These are phyloP conservation scores for Urochloa ruziziensis DNA, from an alignment of 176 grass and related monocot species.

Conservation along the genomic window DNA sequence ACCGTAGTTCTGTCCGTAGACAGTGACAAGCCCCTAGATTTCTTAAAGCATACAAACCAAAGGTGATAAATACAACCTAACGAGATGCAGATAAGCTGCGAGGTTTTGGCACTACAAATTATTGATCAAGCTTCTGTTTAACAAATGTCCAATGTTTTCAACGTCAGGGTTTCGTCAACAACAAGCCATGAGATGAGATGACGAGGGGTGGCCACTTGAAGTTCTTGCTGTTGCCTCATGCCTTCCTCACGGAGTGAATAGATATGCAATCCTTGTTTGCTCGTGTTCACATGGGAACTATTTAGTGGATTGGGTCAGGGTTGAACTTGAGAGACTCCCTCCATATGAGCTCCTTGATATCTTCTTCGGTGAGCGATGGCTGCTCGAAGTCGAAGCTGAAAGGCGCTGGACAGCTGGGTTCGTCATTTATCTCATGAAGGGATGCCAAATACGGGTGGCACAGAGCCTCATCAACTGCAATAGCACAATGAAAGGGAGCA, in stretches of 20 bases:
- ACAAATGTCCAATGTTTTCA: constrained; percentile 22
- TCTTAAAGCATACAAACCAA: constrained; percentile 39
- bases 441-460: constrained; percentile 88
- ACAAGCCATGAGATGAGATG: constrained; percentile 31
- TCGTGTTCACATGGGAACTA: background rate
- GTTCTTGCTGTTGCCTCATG: constrained; percentile 18
- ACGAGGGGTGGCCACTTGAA: constrained; percentile 4
- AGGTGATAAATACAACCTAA: constrained; percentile 35
- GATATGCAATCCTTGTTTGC: background rate
- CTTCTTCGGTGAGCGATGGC: constrained; percentile 89
- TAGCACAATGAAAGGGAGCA: background rate
- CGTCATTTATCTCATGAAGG: constrained; percentile 80
- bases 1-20: constrained; percentile 29
- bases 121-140: constrained; percentile 49
- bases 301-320: constrained; percentile 67
- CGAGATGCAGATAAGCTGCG: constrained; percentile 35
- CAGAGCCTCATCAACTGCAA: constrained; percentile 79
- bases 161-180: background rate
- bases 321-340: constrained; percentile 94
- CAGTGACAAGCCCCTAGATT: constrained; percentile 7
- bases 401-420: constrained; percentile 73
- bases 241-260: background rate
- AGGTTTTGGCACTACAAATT: constrained; percentile 46
- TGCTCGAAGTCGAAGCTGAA: constrained; percentile 98
- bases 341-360: constrained; percentile 97